Conservation (phyloP, 192 early-diverging fungal species). For the Phycomyces blakesleeanus region DNA sequence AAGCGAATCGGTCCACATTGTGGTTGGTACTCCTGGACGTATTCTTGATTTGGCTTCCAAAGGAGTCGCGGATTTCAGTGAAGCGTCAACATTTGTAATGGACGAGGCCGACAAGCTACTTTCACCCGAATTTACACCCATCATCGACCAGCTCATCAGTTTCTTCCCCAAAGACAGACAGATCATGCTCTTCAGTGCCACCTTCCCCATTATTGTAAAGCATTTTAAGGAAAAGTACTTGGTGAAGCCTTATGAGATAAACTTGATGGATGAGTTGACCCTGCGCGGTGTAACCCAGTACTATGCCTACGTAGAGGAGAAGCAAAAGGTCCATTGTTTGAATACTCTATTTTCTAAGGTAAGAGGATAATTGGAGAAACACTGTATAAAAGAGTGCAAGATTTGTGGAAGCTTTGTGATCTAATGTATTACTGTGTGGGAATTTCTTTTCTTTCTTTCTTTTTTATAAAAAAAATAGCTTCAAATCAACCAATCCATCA, state of each 20-base stretch:
- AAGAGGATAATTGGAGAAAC: no score
- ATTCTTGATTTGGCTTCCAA: constrained; percentile 96
- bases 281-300: constrained; percentile 97
- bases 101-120: constrained; percentile 98
- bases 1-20: constrained; percentile 88
- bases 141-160: constrained; percentile 92
- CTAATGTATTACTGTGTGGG: no score
- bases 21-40: constrained; percentile 96
- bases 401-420: no score
- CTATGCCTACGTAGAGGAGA: constrained; percentile 98
- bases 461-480: no score
- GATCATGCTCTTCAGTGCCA: constrained; percentile 95
- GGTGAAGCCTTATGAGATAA: constrained; percentile 96
- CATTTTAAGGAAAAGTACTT: constrained; percentile 96
- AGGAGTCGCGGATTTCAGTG: constrained; percentile 85
- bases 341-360: constrained; percentile 93
- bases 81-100: constrained; percentile 93
- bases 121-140: constrained; percentile 95
- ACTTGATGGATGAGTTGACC: constrained; percentile 98
- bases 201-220: constrained; percentile 98
- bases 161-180: constrained; percentile 88
- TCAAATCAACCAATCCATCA: constrained; percentile 99
- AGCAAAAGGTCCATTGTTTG: constrained; percentile 96
- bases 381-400: no score
- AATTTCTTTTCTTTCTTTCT: no score